Evolutionary conservation across 1,139 yeast genomes (phyloP).

Genomic region (Pneumocystis wakefieldiae): DNA sequence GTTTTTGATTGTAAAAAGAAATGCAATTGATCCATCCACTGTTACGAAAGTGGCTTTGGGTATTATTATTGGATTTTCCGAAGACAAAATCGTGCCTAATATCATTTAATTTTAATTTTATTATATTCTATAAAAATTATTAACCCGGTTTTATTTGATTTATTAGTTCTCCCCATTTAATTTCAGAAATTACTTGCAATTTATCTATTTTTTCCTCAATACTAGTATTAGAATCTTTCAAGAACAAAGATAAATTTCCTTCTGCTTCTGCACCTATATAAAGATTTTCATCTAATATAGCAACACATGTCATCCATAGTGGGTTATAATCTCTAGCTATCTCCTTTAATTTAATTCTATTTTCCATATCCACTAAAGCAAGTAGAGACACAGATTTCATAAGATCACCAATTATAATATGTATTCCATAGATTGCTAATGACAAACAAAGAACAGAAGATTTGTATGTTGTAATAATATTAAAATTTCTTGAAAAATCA

Average conservation of each 20-base stretch:
- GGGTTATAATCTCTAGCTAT: slow-evolving; percentile 16
- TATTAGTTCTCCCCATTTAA: slow-evolving; percentile 15
- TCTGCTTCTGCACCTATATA: slow-evolving; percentile 16
- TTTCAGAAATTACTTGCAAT: slow-evolving; percentile 12
- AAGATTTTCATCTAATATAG: slow-evolving; percentile 8
- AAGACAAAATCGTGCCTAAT: background rate
- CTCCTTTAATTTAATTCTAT: slow-evolving; percentile 9
- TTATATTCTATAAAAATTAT: slow-evolving; percentile 3
- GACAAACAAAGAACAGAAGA: slow-evolving; percentile 15
- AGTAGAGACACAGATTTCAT: slow-evolving; percentile 15
- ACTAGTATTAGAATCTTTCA: slow-evolving; percentile 5
- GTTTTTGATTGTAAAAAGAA: slow-evolving; percentile 12
- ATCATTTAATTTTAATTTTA: slow-evolving; percentile 3
- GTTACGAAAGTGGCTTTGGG: slow-evolving; percentile 16
- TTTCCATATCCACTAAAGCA: background rate
- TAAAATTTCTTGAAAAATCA: background rate
- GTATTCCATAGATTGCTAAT: slow-evolving; percentile 11
- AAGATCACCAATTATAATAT: slow-evolving; percentile 15
- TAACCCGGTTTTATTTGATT: slow-evolving; percentile 13
- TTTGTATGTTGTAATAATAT: slow-evolving; percentile 7
- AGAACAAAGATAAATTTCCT: slow-evolving; percentile 15
- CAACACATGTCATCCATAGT: slow-evolving; percentile 17
- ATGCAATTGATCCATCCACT: slow-evolving; percentile 16
- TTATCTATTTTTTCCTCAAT: slow-evolving; percentile 8
- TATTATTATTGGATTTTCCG: background rate